phyloP scores from a whole-genome alignment of 2,329 filamentous ascomycete species.

The Lachnellula cervina region DNA sequence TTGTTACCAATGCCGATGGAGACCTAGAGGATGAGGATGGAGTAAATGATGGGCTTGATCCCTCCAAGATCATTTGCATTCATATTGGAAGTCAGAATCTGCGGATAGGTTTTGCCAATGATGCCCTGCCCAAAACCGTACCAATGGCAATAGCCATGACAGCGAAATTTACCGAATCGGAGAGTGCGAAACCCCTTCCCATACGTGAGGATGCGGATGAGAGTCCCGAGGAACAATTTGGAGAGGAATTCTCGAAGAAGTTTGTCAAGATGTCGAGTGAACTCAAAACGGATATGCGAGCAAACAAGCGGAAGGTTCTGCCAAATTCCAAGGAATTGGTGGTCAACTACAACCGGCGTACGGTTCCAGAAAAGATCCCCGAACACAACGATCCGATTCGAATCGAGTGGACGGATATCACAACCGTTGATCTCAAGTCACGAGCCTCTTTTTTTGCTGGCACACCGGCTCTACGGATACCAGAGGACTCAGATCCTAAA shows the following conservation, averaged over 20 bases:
- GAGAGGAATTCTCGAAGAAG: conserved; percentile 70
- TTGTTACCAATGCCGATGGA: conserved; percentile 52
- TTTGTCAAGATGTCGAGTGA: conserved; percentile 82
- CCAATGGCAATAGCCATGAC: conserved; percentile 88
- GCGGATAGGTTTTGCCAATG: conserved; percentile 89
- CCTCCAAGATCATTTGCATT: conserved; percentile 89
- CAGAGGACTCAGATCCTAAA: conserved; percentile 80
- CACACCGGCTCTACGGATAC: conserved; percentile 75
- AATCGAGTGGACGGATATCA: conserved; percentile 91
- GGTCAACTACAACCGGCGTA: conserved; percentile 85
- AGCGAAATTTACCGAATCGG: conserved; percentile 73
- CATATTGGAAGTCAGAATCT: conserved; percentile 95
- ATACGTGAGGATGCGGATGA: conserved; percentile 56
- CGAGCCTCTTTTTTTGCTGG: conserved; percentile 68
- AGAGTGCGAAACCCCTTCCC: conserved; percentile 75
- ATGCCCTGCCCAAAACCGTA: conserved; percentile 88
- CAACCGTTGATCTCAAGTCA: conserved; percentile 57
- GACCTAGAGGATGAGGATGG: conserved; percentile 44
- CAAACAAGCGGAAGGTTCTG: conserved; percentile 88
- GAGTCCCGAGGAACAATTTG: conserved; percentile 73
- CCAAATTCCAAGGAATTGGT: conserved; percentile 98
- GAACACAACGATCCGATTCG: conserved; percentile 93
- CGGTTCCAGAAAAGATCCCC: conserved; percentile 78
- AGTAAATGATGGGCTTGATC: conserved; percentile 59
- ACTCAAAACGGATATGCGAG: conserved; percentile 83